Base-by-base conservation (phyloP, 768 basidiomycete genomes). In the Tricholomella constricta region DNA sequence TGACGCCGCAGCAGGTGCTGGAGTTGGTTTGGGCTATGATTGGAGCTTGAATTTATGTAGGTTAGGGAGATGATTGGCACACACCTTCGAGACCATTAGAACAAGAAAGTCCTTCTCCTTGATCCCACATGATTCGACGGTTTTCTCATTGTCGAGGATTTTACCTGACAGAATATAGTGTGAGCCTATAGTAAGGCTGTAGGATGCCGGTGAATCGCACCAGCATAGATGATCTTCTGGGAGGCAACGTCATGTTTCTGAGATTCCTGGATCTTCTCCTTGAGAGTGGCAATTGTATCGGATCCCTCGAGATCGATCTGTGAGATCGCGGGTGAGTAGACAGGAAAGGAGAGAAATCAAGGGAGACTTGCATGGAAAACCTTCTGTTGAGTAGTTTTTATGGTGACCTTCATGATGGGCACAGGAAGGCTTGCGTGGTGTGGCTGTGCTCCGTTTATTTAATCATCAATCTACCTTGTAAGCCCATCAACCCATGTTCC, bases 31-130 rank as follows among this genome's bases (percentile, higher is more conserved):
- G 11, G 64, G 64, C 64, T 65, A 27, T 41, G 34, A 14, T 42
- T 40, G 29, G 29, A 11, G 48, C 46, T 74, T 52, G 23, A 68
- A 54, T 34, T 67, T 56, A 43, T 14, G 9, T 65, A 47, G 29
- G 66, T 51, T n/a, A 12, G 35, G 36, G 19, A 34, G 31, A 20
- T 26, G 48, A 48, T n/a, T 17, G 29, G 19, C 34, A 38, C 75
- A 45, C 57, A 95, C 95, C 85, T 97, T 98, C 45, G 94, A 84
- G 29, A 98, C 91, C 96, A 98, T 99, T 37, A 99, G 84, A n/a
- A 99, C 97, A 55, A 98, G 75, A 75, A 99, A 99, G 70, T 97
- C 96, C 76, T 97, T 98, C 73, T 98, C 96, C 75, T 97, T 95
- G 78, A 98, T 91, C 48, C 88, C 84, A 64, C 88, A 90, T 41